These are phyloP conservation scores for Rhynchosporium agropyri DNA, from an alignment of 2,329 filamentous ascomycete genomes.

Conservation along the genomic window DNA sequence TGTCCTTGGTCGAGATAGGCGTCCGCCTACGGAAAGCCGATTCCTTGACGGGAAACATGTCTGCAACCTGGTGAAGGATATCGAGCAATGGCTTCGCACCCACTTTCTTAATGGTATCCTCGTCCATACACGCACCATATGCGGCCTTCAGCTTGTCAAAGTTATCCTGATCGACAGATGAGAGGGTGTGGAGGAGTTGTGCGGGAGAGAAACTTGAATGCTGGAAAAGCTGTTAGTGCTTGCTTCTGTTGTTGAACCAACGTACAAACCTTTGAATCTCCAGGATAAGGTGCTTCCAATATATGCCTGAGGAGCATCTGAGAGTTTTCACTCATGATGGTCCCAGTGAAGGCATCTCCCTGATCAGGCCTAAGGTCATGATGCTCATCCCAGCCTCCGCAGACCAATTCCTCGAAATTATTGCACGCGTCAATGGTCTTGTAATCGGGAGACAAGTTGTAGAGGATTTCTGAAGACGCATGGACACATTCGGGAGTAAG, in stretches of 20 bases:
- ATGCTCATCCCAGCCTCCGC: slow-evolving; percentile 65
- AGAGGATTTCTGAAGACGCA: slow-evolving; percentile 62
- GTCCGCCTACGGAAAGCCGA: slow-evolving; percentile 21
- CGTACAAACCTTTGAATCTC: slow-evolving; percentile 43
- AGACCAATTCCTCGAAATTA: slow-evolving; percentile 69
- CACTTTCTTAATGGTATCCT: slow-evolving; percentile 55
- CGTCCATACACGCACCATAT: slow-evolving; percentile 68
- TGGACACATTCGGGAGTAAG: slow-evolving; percentile 63
- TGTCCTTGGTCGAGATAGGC: slow-evolving; percentile 35
- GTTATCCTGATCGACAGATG: slow-evolving; percentile 59
- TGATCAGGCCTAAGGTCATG: slow-evolving; percentile 69
- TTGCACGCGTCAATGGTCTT: slow-evolving; percentile 66
- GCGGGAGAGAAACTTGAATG: slow-evolving; percentile 54
- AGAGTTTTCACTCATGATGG: slow-evolving; percentile 62
- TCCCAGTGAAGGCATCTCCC: slow-evolving; percentile 60
- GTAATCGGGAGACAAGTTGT: slow-evolving; percentile 64
- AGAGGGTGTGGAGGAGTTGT: slow-evolving; percentile 43
- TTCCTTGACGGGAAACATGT: slow-evolving; percentile 46
- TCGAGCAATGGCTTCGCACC: slow-evolving; percentile 59
- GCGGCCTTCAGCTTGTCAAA: slow-evolving; percentile 66
- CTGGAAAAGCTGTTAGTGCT: slow-evolving; percentile 38
- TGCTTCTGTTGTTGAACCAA: not conserved
- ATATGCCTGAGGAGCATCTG: slow-evolving; percentile 63
- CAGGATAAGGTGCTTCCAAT: slow-evolving; percentile 59
- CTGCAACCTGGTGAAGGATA: slow-evolving; percentile 56